Percentiles rank a stretch among this genome's conserved stretches.
Conservation (phyloP, 352 stramenopile species). For the Phytophthora fragariae region DNA sequence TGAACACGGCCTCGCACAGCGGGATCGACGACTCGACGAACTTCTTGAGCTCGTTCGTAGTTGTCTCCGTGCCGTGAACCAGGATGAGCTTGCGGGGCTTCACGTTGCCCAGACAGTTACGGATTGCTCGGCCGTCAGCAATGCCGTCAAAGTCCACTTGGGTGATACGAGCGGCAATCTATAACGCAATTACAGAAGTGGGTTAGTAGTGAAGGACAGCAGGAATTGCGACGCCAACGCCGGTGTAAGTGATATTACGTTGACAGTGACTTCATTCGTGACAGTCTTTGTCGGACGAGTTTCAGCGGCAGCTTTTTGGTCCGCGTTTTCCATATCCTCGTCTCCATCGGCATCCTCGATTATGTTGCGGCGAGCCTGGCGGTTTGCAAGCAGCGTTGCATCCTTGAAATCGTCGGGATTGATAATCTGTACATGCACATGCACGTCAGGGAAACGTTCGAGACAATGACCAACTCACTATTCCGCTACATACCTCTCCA, state of each 20-base stretch:
- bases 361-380: slow-evolving; percentile 69
- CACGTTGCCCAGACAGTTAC: slow-evolving; percentile 90
- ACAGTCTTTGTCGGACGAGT: slow-evolving; percentile 86
- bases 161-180: slow-evolving; percentile 81
- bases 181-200: slow-evolving; percentile 4
- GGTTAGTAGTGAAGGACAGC: slow-evolving; percentile 5
- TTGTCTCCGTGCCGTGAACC: slow-evolving; percentile 84
- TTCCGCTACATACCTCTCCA: slow-evolving; percentile 58
- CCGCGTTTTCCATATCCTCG: slow-evolving; percentile 74
- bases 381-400: slow-evolving; percentile 63
- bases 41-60: slow-evolving; percentile 81
- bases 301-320: slow-evolving; percentile 65
- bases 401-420: slow-evolving; percentile 88
- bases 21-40: slow-evolving; percentile 88
- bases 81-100: slow-evolving; percentile 91
- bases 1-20: slow-evolving; percentile 88
- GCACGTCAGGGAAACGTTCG: too few species aligned
- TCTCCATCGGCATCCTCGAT: slow-evolving; percentile 69
- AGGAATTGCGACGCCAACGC: neutral
- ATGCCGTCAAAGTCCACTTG: slow-evolving; percentile 89
- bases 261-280: slow-evolving; percentile 70
- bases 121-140: slow-evolving; percentile 85
- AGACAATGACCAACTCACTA: too few species aligned
- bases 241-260: slow-evolving; percentile 39
- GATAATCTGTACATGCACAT: slow-evolving; percentile 58